Base-by-base conservation (phyloP, 768 basidiomycete species). In the Phaffia tasmanica region DNA sequence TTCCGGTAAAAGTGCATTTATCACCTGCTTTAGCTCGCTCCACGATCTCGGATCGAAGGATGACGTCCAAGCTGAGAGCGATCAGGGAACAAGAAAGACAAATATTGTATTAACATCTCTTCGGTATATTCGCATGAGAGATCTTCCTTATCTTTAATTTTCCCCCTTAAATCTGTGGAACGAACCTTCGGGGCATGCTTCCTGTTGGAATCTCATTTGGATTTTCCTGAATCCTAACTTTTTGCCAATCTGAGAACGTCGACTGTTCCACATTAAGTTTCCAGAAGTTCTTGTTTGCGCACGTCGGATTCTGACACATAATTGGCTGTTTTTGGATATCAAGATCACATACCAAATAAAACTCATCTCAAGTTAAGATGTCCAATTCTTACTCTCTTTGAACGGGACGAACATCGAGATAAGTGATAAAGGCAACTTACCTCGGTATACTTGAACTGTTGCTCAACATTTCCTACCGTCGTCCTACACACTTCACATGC, bases 401-500 rank as follows among this genome's bases (percentile, higher is more conserved):
- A 54, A 48, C n/a, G 18, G 14, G 9, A 35, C 15, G 23, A 18
- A 42, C 8, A 42, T 3, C 8, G 49, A 30, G 4, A 19, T 46
- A 63, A 42, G 35, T n/a, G 27, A 19, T 18, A 49, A 4, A 18
- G 7, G 6, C 3, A 23, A 69, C 73, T 59, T 71, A 92, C 92
- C 81, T 98, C 95, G 23, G 95, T 99, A 75, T 97, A 98, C 75
- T 97, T 99, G 83, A 99, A 99, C 75, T 99, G 95, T 75, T 99
- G 95, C 74, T 99, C 95, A 57, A 99, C 85, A 73, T 97, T 94
- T 63, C 86, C 83, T 29, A 97, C 86, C 15, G 86, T 79, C 35
- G 87, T 89, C 56, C 83, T 82, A 74, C 95, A 99, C 53, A 86
- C 82, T 76, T 89, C 87, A 72, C 95, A 99, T 57, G 86, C 84